Conservation (phyloP, 2,329 filamentous ascomycete genomes). For the Calycina herbarum region DNA sequence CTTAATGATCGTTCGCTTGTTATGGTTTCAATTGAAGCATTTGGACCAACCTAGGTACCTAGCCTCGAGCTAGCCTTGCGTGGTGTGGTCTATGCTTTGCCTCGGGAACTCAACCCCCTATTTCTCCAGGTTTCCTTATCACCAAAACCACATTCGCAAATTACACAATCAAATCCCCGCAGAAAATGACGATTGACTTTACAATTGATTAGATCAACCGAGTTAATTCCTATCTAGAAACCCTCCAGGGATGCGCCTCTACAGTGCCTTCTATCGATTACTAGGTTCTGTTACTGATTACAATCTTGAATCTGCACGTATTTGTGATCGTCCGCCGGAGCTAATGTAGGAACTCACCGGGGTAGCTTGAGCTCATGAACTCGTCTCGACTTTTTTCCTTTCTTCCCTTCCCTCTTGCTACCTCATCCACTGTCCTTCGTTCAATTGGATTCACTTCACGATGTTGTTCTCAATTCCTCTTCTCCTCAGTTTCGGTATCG, state of each 20-base stretch:
- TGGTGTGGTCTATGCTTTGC: too few relatives aligned
- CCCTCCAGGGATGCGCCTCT: background rate
- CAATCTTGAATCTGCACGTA: slow-evolving; percentile 1
- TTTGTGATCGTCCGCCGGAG: slow-evolving; percentile 7
- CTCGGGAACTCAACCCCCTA: too few relatives aligned
- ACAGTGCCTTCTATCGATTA: background rate
- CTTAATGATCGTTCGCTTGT: too few relatives aligned
- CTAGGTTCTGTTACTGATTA: slow-evolving; percentile 1
- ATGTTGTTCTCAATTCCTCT: slow-evolving; percentile 10
- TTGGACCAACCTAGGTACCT: too few relatives aligned
- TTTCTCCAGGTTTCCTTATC: too few relatives aligned
- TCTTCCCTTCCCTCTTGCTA: background rate
- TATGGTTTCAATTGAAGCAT: too few relatives aligned
- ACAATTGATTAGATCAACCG: background rate
- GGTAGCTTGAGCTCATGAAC: background rate
- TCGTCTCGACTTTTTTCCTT: background rate
- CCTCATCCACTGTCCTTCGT: background rate
- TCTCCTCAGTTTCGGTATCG: slow-evolving; percentile 10
- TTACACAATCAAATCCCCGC: too few relatives aligned
- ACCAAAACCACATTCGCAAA: too few relatives aligned
- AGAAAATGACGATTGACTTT: background rate
- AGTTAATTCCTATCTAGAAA: background rate
- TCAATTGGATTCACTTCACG: background rate
- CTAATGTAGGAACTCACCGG: slow-evolving; percentile 8
- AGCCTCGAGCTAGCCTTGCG: too few relatives aligned